Evolutionary conservation across 768 basidiomycete species (phyloP).

Genomic region (Steccherinum ochraceum): DNA sequence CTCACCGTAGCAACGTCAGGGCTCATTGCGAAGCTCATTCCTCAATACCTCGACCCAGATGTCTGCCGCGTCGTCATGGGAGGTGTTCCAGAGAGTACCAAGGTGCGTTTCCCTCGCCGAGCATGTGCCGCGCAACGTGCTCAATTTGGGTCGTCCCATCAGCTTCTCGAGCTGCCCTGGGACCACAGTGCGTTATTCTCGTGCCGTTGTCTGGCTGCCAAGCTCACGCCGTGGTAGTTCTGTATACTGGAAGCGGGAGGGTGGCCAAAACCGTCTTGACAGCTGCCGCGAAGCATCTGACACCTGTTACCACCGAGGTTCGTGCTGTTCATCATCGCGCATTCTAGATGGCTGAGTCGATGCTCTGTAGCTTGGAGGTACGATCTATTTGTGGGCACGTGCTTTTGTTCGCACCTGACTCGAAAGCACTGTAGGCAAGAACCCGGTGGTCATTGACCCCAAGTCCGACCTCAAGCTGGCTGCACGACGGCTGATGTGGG

Average conservation of each 20-base stretch:
- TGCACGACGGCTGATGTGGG: conserved; percentile 75
- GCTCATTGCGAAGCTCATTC: conserved; percentile 61
- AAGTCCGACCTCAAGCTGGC: conserved; percentile 57
- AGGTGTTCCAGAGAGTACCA: conserved; percentile 56
- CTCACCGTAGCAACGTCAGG: conserved; percentile 45
- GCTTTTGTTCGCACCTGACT: background rate
- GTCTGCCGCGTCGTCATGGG: conserved; percentile 67
- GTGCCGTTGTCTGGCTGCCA: conserved; percentile 3
- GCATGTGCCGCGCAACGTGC: background rate
- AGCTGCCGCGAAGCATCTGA: conserved; percentile 74
- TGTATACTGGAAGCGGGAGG: conserved; percentile 53
- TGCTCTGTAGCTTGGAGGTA: conserved; percentile 43
- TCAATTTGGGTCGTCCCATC: background rate
- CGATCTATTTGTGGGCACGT: background rate
- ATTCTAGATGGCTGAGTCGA: background rate
- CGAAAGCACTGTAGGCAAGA: conserved; percentile 44
- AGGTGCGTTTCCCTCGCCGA: conserved; percentile 17
- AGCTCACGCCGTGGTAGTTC: conserved; percentile 29
- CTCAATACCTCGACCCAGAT: conserved; percentile 68
- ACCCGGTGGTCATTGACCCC: conserved; percentile 69
- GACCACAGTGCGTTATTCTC: conserved; percentile 40
- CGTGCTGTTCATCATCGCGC: conserved; percentile 17
- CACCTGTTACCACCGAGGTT: conserved; percentile 59
- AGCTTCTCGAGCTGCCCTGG: conserved; percentile 75
- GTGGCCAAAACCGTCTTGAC: conserved; percentile 62